phyloP scores from a whole-genome alignment of 2,329 filamentous ascomycete species.

The Blastomyces emzantsi region DNA sequence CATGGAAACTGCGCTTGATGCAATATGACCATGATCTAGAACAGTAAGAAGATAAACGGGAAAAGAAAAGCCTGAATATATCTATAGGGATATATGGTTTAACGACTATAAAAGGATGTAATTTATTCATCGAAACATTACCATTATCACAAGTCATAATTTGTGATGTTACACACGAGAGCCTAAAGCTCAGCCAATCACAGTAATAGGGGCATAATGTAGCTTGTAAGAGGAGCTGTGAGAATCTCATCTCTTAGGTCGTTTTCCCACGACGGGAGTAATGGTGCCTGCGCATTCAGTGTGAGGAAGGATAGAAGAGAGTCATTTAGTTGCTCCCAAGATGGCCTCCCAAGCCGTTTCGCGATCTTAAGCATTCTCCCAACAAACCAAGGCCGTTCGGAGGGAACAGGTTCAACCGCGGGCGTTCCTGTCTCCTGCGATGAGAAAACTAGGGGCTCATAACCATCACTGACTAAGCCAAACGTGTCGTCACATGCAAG shows the following conservation, averaged over 20 bases:
- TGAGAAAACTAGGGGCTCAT: neutral
- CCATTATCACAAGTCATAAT: neutral
- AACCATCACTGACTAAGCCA: conserved; percentile 6
- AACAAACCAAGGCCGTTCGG: conserved; percentile 32
- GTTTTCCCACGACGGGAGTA: conserved; percentile 25
- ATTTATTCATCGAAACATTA: neutral
- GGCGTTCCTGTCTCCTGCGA: neutral
- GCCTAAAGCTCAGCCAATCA: neutral
- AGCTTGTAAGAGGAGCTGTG: conserved; percentile 29
- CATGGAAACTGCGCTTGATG: neutral
- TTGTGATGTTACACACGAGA: neutral
- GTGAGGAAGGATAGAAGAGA: conserved; percentile 31
- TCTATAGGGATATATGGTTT: neutral
- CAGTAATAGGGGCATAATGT: conserved; percentile 24
- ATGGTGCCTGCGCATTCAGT: conserved; percentile 20
- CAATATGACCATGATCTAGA: neutral
- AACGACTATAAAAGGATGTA: neutral
- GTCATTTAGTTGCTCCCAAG: conserved; percentile 30
- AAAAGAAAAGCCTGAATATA: neutral
- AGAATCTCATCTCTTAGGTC: conserved; percentile 31
- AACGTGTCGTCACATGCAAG: conserved; percentile 28
- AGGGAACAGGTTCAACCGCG: conserved; percentile 11
- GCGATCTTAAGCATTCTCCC: conserved; percentile 35
- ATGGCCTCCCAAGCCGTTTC: conserved; percentile 27
- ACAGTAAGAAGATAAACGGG: neutral